Base-by-base conservation (phyloP, 2,329 filamentous ascomycete species). In the Arthrobotrys pseudoclavata region DNA sequence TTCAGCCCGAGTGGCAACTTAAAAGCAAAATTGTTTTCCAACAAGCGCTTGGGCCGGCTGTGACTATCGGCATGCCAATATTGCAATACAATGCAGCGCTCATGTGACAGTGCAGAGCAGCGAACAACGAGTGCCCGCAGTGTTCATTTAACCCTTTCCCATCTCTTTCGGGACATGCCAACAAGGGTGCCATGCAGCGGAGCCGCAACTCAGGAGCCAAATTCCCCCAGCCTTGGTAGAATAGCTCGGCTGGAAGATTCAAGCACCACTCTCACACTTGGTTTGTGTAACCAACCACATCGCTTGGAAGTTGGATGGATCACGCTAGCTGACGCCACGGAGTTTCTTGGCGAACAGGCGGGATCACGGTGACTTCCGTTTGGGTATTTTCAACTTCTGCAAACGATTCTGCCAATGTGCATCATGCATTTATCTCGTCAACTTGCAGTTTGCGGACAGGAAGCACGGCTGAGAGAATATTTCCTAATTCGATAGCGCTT, bases 171-270 rank as follows among this genome's bases (percentile, higher is more conserved):
- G 13, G 26, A 20, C 0, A 24, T 22, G 15, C 10, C 12, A 15
- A 22, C 48, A 53, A 24, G 63, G 47, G 31, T 26, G 15, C 10
- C 24, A 37, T 67, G 48, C 34, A 67, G 48, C 48, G 45, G 63
- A 67, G 63, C 63, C 63, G 48, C 63, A 67, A 26, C 40, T 31
- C 31, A 20, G 31, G 34, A 45, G 12, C 34, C 48, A 67, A 67
- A 67, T 37, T 45, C 37, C n/a, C 7, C 29, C 22, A 67, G 63
- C 63, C 63, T 67, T 48, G 60, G 40, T 63, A 31, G 48, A 48
- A 10, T 22, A 55, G 29, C 48, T 67, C 48, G 22, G 42, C 29
- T 52, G 18, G 47, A 24, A 31, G 29, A 12, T 40, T 50, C 9
- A 42, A 60, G 31, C 55, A 60, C 53, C 53, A 60, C 55, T 15